Evolutionary conservation across 75 land plant species (phyloP).

Genomic region (Isoetes taiwanensis): DNA sequence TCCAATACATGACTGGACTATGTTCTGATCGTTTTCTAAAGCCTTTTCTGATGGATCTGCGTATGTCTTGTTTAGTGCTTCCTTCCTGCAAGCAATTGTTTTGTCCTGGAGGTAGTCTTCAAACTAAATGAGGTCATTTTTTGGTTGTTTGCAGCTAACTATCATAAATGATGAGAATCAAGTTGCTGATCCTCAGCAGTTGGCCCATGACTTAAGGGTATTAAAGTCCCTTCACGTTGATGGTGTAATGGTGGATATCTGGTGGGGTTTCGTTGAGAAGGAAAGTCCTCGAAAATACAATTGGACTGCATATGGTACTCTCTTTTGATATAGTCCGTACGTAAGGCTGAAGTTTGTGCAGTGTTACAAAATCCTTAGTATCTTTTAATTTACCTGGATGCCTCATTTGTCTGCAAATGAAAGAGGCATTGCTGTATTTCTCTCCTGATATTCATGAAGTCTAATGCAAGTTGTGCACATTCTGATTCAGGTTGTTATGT

Average conservation of each 20-base stretch:
- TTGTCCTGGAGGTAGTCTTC: background rate
- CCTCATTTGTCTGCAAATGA: too few species aligned
- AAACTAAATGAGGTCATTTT: background rate
- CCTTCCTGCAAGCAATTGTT: too few species aligned
- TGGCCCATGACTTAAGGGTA: background rate
- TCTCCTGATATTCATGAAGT: background rate
- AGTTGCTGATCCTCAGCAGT: background rate
- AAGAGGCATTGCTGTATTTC: too few species aligned
- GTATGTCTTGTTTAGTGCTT: background rate
- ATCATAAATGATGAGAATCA: background rate
- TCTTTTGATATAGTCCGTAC: background rate
- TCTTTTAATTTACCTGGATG: too few species aligned
- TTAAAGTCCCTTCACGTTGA: background rate
- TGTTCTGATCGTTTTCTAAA: too few species aligned
- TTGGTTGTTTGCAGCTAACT: constrained; percentile 3
- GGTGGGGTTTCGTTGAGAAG: constrained; percentile 5
- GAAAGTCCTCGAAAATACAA: background rate
- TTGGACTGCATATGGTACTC: background rate
- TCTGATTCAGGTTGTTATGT: constrained; percentile 18
- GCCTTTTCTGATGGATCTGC: background rate
- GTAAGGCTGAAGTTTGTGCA: background rate
- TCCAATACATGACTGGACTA: too few species aligned
- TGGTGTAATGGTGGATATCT: constrained; percentile 1
- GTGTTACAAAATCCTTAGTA: too few species aligned
- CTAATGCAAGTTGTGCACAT: constrained; percentile 45